Conservation (phyloP, 192 early-diverging fungal genomes). For the Spizellomyces punctatus region DNA sequence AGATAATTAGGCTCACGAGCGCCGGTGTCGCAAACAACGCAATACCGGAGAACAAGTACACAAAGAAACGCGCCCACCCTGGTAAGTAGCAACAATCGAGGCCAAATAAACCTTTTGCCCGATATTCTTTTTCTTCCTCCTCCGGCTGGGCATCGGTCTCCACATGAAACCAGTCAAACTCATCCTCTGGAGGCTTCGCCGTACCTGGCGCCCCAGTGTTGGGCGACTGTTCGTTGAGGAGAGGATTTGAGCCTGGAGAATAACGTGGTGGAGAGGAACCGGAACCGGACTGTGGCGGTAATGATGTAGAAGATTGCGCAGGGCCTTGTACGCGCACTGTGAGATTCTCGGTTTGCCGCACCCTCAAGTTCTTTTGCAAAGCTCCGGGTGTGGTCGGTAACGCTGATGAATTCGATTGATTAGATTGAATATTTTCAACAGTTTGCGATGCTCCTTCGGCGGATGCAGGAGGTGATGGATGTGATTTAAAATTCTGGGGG, state of each 20-base stretch:
- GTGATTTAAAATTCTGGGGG: too few relatives aligned
- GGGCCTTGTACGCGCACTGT: too few relatives aligned
- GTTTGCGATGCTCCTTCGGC: background rate
- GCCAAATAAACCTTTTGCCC: conserved; percentile 18
- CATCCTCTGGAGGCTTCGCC: conserved; percentile 18
- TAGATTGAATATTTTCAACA: background rate
- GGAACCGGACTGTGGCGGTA: too few relatives aligned
- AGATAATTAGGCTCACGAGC: conserved; percentile 1
- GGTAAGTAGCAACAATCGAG: conserved; percentile 27
- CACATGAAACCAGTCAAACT: conserved; percentile 32
- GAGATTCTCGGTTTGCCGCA: too few relatives aligned
- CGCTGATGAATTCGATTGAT: too few relatives aligned
- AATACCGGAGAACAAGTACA: conserved; percentile 14
- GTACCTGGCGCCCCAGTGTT: background rate
- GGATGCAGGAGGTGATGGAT: background rate
- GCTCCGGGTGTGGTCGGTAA: too few relatives aligned
- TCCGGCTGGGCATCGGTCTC: conserved; percentile 14
- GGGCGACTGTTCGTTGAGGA: background rate
- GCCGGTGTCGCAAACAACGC: conserved; percentile 9
- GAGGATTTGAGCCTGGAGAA: conserved; percentile 5
- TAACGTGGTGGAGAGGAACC: background rate
- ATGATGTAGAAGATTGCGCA: too few relatives aligned
- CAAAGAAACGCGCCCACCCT: conserved; percentile 19
- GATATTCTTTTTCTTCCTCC: conserved; percentile 16
- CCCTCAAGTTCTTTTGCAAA: too few relatives aligned